Percentiles rank a stretch among this genome's conserved stretches.
Evolutionary conservation across 2,329 filamentous ascomycete genomes (phyloP).

Genomic region (Scedosporium boydii): DNA sequence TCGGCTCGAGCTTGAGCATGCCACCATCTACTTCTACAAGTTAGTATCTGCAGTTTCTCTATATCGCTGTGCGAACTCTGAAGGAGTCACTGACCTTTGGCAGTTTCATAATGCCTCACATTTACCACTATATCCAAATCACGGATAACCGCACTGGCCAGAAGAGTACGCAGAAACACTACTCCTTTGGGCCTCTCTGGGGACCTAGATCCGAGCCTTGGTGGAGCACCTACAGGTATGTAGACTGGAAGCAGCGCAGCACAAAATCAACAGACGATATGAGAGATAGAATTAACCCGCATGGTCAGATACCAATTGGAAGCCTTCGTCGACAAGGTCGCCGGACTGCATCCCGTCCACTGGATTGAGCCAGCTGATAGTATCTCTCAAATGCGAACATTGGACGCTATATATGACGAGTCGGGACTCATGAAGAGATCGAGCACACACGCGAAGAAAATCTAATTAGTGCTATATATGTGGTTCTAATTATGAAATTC

Average conservation of each 20-base stretch:
- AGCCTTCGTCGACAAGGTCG: slow-evolving; percentile 36
- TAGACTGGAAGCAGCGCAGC: neutral
- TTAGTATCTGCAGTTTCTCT: too few species aligned
- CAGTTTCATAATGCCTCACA: neutral
- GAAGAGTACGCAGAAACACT: slow-evolving; percentile 3
- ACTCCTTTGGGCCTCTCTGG: neutral
- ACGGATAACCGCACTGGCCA: neutral
- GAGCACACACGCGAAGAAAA: neutral
- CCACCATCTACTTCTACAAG: neutral
- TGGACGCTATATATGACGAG: slow-evolving; percentile 37
- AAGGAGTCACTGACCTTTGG: too few species aligned
- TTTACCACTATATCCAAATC: slow-evolving; percentile 1
- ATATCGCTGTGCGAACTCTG: too few species aligned
- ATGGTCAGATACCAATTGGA: slow-evolving; percentile 29
- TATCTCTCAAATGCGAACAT: slow-evolving; percentile 32
- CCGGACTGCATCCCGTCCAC: slow-evolving; percentile 23
- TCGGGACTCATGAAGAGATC: slow-evolving; percentile 12
- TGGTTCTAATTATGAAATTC: too few species aligned
- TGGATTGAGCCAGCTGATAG: slow-evolving; percentile 33
- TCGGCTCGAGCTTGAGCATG: neutral
- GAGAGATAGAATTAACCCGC: neutral
- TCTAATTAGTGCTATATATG: neutral
- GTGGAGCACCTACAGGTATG: slow-evolving; percentile 2
- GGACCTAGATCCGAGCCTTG: slow-evolving; percentile 1
- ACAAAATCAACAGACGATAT: too few species aligned